Evolutionary conservation across 495 filamentous ascomycete species (phyloP), one percentile per base, ranked within the genome.

Genomic region (Tuber indicum): DNA sequence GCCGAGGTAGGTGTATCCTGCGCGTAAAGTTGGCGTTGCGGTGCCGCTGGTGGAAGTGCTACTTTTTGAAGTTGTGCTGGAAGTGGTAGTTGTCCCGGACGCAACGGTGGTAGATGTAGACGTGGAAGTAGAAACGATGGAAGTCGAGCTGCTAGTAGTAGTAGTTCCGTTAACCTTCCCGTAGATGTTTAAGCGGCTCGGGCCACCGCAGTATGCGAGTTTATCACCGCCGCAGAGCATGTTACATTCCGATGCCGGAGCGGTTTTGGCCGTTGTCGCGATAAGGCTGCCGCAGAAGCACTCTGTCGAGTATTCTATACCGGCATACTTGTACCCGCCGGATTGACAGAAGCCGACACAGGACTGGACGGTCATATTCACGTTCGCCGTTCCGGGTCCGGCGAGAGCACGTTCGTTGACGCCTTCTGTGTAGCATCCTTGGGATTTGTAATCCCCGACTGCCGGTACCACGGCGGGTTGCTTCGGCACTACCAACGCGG

Each of bases 391-490:
- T 16, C 69, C 70, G 2, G 42, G 7, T 77, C 86, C 90, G 5
- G 84, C 84, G 42, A 91, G 83, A 7, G 89, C 87, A 39, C 86
- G 86, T 75, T 85, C 79, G 41, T 45, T 75, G 0, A 85, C 83
- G 47, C 88, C 86, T 75, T 91, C 89, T 12, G 87, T 88, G 81
- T 87, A 90, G 82, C 89, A 91, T 44, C 89, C 89, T 23, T 88
- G 79, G 14, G 74, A 81, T 14, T 70, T 14, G 36, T 81, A 83
- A 12, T 73, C 69, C 9, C 75, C 73, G 9, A 62, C 75, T 0
- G 71, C 69, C 23, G 74, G 76, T 72, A 52, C 72, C 45, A 58
- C 77, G 10, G 75, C 73, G 49, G 58, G 81, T 74, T 49, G 77
- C 70, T 45, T 78, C 66, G 71, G 78, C 72, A 78, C 74, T 3